phyloP scores from a whole-genome alignment of 148 eudicot species.

The Camellia japonica region DNA sequence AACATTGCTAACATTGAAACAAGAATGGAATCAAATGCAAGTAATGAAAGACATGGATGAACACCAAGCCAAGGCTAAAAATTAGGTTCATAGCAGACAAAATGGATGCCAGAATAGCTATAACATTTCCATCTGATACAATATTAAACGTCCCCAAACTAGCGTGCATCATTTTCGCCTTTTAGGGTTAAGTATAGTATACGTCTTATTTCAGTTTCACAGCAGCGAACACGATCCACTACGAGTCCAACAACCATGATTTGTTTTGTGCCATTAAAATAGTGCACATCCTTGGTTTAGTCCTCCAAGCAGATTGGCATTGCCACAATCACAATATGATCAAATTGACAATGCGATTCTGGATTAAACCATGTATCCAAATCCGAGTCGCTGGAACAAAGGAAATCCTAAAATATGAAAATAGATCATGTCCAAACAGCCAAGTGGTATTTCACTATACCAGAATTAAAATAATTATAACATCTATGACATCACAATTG shows the following conservation, averaged over 20 bases:
- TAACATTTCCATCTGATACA: no score
- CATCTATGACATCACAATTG: background rate
- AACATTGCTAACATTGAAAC: background rate
- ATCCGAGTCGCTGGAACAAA: background rate
- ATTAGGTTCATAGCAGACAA: background rate
- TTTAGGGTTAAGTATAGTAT: background rate
- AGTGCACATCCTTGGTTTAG: no score
- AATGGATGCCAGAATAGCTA: no score
- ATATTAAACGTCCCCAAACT: background rate
- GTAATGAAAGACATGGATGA: background rate
- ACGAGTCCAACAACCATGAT: background rate
- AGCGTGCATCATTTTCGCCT: background rate
- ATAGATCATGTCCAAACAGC: constrained; percentile 7
- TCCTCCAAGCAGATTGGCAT: no score
- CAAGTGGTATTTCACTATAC: background rate
- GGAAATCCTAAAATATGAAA: background rate
- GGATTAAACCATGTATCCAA: background rate
- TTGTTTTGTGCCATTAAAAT: background rate
- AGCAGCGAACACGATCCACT: background rate
- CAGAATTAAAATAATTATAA: background rate
- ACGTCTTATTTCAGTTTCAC: background rate
- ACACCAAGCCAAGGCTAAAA: background rate
- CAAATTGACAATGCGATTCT: background rate
- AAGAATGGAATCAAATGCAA: background rate
- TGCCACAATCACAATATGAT: background rate